phyloP scores from a whole-genome alignment of 1,284 basidiomycete species.

The Gomphus bonarii region DNA sequence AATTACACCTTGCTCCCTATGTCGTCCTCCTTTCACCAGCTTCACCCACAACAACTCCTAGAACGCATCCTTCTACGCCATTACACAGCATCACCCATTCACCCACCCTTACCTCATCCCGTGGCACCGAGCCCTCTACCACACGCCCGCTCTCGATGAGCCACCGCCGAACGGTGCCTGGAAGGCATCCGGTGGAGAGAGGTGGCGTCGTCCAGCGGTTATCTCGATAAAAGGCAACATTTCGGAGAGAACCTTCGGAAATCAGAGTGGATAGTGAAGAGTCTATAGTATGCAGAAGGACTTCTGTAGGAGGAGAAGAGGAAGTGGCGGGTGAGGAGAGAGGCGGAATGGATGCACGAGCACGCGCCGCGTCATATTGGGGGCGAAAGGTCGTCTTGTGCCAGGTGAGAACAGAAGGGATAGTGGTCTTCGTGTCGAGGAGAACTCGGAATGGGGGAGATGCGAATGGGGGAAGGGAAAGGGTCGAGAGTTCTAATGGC shows the following conservation, averaged over 20 bases:
- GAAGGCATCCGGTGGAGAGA: constrained; percentile 49
- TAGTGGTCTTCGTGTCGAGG: constrained; percentile 44
- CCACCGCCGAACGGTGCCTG: constrained; percentile 56
- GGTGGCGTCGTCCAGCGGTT: constrained; percentile 56
- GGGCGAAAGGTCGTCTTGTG: constrained; percentile 61
- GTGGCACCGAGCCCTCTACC: constrained; percentile 29
- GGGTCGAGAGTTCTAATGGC: background rate
- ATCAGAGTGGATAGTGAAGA: constrained; percentile 22
- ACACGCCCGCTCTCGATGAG: constrained; percentile 50
- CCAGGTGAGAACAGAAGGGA: constrained; percentile 42
- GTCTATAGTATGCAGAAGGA: constrained; percentile 49
- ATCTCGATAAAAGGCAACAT: constrained; percentile 51
- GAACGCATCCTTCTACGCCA: constrained; percentile 33
- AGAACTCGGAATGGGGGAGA: constrained; percentile 25
- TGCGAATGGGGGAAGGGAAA: constrained; percentile 19
- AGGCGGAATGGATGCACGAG: constrained; percentile 32
- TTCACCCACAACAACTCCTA: constrained; percentile 7
- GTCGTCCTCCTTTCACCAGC: too few relatives aligned
- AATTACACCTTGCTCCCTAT: too few relatives aligned
- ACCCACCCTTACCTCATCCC: constrained; percentile 34
- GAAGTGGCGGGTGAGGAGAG: constrained; percentile 20
- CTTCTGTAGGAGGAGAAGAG: constrained; percentile 32
- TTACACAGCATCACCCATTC: constrained; percentile 64
- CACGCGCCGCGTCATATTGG: constrained; percentile 50
- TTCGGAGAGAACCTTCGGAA: constrained; percentile 59